Base-by-base conservation (phyloP, 495 filamentous ascomycete genomes). In the Hyaloscypha variabilis region DNA sequence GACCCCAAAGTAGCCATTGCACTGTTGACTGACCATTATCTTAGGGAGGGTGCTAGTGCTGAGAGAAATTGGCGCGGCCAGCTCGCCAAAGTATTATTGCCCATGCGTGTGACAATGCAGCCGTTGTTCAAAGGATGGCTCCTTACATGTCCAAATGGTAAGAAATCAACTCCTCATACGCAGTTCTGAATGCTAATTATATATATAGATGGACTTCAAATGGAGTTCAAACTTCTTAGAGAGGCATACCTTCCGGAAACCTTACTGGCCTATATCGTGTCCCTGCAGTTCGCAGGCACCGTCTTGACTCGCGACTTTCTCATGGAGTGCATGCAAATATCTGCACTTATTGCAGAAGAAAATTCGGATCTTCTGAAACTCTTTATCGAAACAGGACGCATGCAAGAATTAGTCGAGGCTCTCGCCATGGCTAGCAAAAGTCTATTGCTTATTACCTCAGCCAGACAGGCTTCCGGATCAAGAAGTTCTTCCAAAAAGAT, bases 211-310 rank as follows among this genome's bases (percentile, higher is more conserved):
- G 60, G 17, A 79, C 76, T 66, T 60, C 78, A 83, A 56, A 69
- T 69, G 21, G 81, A 81, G 34, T 81, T 82, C 64, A 60, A 64
- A 5, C 72, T 83, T 23, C 86, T 97, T 61, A 87, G 91, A 63
- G 81, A 82, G 28, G 84, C 84, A 5, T 96, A 94, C 75, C 78
- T 97, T 31, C 93, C 94, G 24, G 91, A 95, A 77, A 79, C 90
- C 11, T 76, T 96, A 60, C 81, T 97, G 46, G 89, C 89, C n/a
- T 96, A 93, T 74, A 85, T 89, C 74, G 88, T 81, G 69, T 85
- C 88, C 23, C 76, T 96, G 54, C 87, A 93, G 71, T 88, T 86
- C 72, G 85, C 85, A 14, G 90, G 89, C 3, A 83, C 83, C 28
- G 77, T 81, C 46, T 76, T 92, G 8, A 85, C 78, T 49, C 85